Evolutionary conservation across 345 rosid species (phyloP).

Genomic region (Hypericum perforatum): DNA sequence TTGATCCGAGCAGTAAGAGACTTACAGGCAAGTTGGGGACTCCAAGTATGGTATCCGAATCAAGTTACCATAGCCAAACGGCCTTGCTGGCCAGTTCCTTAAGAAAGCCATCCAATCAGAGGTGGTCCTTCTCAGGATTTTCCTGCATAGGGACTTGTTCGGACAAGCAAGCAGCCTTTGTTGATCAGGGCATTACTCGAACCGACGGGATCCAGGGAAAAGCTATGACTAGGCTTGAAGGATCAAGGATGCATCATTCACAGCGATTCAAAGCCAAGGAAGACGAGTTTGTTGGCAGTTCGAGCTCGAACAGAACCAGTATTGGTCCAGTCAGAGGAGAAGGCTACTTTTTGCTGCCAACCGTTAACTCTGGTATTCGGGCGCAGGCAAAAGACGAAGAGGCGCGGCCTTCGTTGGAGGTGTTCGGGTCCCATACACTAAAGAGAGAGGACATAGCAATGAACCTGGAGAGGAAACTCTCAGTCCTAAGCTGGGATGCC

Average conservation of each 20-base stretch:
- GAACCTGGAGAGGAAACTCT: conserved; percentile 49
- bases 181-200: conserved; percentile 4
- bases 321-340: conserved; percentile 24
- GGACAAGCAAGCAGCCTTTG: conserved; percentile 34
- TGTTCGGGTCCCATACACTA: conserved; percentile 26
- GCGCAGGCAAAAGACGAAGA: conserved; percentile 15
- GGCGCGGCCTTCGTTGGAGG: conserved; percentile 35
- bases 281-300: conserved; percentile 16
- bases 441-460: conserved; percentile 27
- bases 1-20: conserved; percentile 17
- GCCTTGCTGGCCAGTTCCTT: conserved; percentile 18
- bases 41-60: conserved; percentile 36
- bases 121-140: conserved; percentile 31
- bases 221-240: conserved; percentile 11
- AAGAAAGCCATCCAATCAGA: conserved; percentile 16
- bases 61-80: conserved; percentile 40
- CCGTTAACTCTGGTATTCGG: conserved; percentile 17
- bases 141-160: conserved; percentile 41
- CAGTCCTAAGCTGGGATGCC: conserved; percentile 64
- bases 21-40: conserved; percentile 30
- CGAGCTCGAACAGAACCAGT: conserved; percentile 16
- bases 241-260: conserved; percentile 19
- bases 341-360: conserved; percentile 22
- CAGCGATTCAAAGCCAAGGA: conserved; percentile 11
- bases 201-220: conserved; percentile 2